These are phyloP conservation scores for Dendrobium officinale DNA, from an alignment of 106 monocot genomes.

Conservation along the genomic window DNA sequence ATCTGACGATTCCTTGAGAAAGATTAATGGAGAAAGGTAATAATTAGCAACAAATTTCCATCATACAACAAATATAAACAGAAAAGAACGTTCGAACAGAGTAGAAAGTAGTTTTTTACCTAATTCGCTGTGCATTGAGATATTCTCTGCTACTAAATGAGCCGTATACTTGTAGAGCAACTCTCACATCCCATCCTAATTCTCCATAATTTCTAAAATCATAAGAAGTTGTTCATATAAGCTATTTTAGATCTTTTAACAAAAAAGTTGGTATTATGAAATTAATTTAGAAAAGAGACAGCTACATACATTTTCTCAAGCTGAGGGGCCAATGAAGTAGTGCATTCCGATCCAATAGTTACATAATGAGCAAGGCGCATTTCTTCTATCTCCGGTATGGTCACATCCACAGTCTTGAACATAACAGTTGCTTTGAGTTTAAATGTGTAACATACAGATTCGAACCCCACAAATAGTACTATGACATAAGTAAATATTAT, in stretches of 20 bases:
- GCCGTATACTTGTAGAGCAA: conserved; percentile 57
- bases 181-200: conserved; percentile 73
- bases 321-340: conserved; percentile 51
- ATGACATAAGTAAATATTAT: no score
- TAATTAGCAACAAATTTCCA: not conserved
- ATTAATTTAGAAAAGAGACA: conserved; percentile 1
- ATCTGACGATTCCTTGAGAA: conserved; percentile 69
- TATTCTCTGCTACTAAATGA: conserved; percentile 74
- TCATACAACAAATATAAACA: not conserved
- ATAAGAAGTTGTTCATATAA: not conserved
- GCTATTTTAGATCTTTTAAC: not conserved
- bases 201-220: conserved; percentile 38
- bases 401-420: conserved; percentile 62
- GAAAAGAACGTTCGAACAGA: not conserved
- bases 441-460: not conserved
- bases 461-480: not conserved
- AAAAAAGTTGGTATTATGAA: not conserved
- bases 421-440: conserved; percentile 6
- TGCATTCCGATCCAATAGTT: conserved; percentile 86
- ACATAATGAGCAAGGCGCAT: conserved; percentile 88
- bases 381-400: conserved; percentile 87
- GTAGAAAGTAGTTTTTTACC: conserved; percentile 21
- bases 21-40: not conserved
- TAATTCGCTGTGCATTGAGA: conserved; percentile 78
- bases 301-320: conserved; percentile 59